These are phyloP conservation scores for Schizopora paradoxa DNA, from an alignment of 1,284 basidiomycete genomes.

Conservation along the genomic window DNA sequence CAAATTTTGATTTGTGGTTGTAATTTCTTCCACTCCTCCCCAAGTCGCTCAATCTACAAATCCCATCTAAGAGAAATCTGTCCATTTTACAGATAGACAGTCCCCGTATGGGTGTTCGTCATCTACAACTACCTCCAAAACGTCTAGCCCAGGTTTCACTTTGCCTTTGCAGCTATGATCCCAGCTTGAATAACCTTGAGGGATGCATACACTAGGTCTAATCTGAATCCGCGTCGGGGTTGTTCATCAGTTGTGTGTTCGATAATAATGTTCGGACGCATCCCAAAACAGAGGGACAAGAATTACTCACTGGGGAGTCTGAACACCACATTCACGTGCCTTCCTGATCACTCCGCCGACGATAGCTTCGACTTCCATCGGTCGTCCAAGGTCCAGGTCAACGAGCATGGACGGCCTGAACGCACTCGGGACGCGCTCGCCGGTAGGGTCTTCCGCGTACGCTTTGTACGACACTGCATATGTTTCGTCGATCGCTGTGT, in stretches of 20 bases:
- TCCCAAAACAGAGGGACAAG: background rate
- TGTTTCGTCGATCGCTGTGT: conserved; percentile 18
- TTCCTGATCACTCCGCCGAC: conserved; percentile 54
- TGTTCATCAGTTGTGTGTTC: too few relatives aligned
- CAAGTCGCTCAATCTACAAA: too few relatives aligned
- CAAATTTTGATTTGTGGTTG: too few relatives aligned
- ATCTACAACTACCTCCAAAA: too few relatives aligned
- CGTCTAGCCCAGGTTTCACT: too few relatives aligned
- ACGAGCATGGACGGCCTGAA: conserved; percentile 44
- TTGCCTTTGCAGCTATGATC: too few relatives aligned
- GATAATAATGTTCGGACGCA: conserved; percentile 2
- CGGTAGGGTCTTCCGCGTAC: conserved; percentile 14
- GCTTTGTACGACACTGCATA: conserved; percentile 14
- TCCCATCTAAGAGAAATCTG: too few relatives aligned
- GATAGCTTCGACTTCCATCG: conserved; percentile 64
- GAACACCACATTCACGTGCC: conserved; percentile 32
- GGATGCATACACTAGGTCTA: conserved; percentile 17
- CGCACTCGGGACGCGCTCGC: background rate
- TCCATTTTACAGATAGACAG: too few relatives aligned
- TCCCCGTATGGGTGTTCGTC: too few relatives aligned
- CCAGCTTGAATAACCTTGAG: conserved; percentile 16
- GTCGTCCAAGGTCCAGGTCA: conserved; percentile 46
- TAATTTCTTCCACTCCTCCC: too few relatives aligned
- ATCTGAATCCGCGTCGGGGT: conserved; percentile 7
- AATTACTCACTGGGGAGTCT: conserved; percentile 19